Percentiles rank a stretch among this genome's conserved stretches.
Conservation (phyloP, 2,329 filamentous ascomycete species). For the Microcyclospora pomicola region DNA sequence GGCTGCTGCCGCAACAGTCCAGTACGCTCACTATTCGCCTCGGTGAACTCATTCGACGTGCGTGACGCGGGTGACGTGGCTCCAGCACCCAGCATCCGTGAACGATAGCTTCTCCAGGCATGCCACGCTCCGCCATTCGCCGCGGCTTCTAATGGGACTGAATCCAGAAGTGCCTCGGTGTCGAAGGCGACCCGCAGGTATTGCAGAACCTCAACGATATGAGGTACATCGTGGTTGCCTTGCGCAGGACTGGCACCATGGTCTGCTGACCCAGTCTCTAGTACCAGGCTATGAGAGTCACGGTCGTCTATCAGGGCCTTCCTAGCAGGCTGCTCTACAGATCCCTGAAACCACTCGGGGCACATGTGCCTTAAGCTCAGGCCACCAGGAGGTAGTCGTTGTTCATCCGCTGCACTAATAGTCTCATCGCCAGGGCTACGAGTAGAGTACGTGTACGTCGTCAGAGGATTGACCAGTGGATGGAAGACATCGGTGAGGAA, state of each 20-base stretch:
- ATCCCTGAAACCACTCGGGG: slow-evolving; percentile 63
- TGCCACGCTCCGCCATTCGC: slow-evolving; percentile 90
- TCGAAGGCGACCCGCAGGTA: slow-evolving; percentile 78
- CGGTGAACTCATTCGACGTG: slow-evolving; percentile 4
- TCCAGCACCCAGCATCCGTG: slow-evolving; percentile 22
- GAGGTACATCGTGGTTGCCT: slow-evolving; percentile 7
- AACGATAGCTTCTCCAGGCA: slow-evolving; percentile 68
- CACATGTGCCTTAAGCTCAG: slow-evolving; percentile 88
- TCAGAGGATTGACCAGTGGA: slow-evolving; percentile 78
- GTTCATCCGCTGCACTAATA: slow-evolving; percentile 69
- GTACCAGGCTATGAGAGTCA: neutral
- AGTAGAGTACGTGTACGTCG: slow-evolving; percentile 87
- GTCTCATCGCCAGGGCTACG: slow-evolving; percentile 61
- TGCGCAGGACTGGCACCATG: neutral
- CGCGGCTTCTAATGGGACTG: slow-evolving; percentile 64
- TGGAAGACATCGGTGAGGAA: slow-evolving; percentile 93
- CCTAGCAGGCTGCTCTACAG: neutral
- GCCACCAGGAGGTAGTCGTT: slow-evolving; percentile 71
- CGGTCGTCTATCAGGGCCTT: neutral
- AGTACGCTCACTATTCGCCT: slow-evolving; percentile 9
- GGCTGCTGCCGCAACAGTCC: slow-evolving; percentile 17
- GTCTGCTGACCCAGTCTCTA: neutral
- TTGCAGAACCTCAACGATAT: slow-evolving; percentile 47
- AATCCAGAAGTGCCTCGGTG: slow-evolving; percentile 61
- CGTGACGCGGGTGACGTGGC: slow-evolving; percentile 6